Evolutionary conservation across 1,284 basidiomycete species (phyloP).

Genomic region (Singerocomus inundabilis): DNA sequence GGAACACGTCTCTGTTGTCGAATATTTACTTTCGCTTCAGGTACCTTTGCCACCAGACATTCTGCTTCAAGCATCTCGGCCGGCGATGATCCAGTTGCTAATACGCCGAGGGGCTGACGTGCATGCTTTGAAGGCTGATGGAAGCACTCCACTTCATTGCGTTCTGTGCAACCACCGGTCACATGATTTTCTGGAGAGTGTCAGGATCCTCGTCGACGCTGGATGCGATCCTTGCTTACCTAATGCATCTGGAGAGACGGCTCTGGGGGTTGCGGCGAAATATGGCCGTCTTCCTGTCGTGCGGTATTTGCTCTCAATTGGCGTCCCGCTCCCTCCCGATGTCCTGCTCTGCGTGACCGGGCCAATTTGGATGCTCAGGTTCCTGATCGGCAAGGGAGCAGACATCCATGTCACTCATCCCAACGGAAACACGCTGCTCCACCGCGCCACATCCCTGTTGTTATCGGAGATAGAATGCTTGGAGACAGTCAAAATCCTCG

Average conservation of each 20-base stretch:
- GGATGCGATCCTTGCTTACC: not conserved
- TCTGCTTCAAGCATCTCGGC: not conserved
- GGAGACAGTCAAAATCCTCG: not conserved
- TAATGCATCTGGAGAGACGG: not conserved
- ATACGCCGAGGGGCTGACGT: constrained; percentile 1
- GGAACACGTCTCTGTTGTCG: not conserved
- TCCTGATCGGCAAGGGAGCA: constrained; percentile 5
- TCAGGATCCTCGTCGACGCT: not conserved
- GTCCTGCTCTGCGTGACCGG: no score
- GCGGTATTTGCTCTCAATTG: not conserved
- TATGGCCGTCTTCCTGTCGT: not conserved
- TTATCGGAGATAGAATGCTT: not conserved
- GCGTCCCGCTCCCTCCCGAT: not conserved
- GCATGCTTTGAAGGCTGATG: not conserved
- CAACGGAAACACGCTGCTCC: not conserved
- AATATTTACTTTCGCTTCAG: not conserved
- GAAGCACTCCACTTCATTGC: constrained; percentile 6
- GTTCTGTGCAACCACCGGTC: not conserved
- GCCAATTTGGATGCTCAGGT: not conserved
- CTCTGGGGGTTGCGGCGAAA: not conserved
- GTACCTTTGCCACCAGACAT: constrained; percentile 7
- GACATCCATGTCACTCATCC: not conserved
- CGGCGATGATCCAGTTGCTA: not conserved
- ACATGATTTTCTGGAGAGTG: not conserved
- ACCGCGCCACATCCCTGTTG: not conserved